Conservation (phyloP, 2,329 filamentous ascomycete species). For the Hymenoscyphus scutula region DNA sequence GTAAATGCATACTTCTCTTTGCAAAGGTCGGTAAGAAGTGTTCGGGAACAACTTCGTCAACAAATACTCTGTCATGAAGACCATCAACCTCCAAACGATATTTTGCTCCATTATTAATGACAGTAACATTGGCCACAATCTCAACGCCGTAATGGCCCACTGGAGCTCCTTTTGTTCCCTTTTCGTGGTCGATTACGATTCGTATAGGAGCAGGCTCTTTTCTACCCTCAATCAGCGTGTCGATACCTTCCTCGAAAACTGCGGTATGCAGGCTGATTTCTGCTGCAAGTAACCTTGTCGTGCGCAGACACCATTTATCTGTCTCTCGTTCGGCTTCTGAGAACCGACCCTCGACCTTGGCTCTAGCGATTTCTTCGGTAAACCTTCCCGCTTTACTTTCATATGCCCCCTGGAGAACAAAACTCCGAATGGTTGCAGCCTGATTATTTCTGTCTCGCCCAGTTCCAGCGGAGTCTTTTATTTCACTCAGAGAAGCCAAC, state of each 20-base stretch:
- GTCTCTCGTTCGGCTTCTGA: constrained; percentile 80
- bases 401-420: constrained; percentile 71
- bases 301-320: constrained; percentile 75
- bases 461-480: constrained; percentile 51
- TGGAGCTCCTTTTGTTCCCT: constrained; percentile 63
- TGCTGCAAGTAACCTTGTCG: constrained; percentile 60
- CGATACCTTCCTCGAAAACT: constrained; percentile 68
- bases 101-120: constrained; percentile 48
- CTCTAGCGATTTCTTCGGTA: constrained; percentile 83
- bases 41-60: constrained; percentile 69
- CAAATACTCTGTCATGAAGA: constrained; percentile 66
- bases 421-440: constrained; percentile 60
- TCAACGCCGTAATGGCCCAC: constrained; percentile 69
- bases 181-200: constrained; percentile 69
- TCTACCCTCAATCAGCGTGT: constrained; percentile 60
- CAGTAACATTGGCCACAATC: constrained; percentile 63
- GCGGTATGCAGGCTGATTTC: constrained; percentile 62
- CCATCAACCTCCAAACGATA: constrained; percentile 60
- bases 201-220: constrained; percentile 67
- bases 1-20: constrained; percentile 60
- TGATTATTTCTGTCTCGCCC: constrained; percentile 49
- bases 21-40: constrained; percentile 74
- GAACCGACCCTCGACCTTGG: constrained; percentile 81
- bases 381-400: constrained; percentile 75
- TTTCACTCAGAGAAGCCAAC: constrained; percentile 62